Conservation (phyloP, 2,329 filamentous ascomycete species). For the Hypoxylon rubiginosum region DNA sequence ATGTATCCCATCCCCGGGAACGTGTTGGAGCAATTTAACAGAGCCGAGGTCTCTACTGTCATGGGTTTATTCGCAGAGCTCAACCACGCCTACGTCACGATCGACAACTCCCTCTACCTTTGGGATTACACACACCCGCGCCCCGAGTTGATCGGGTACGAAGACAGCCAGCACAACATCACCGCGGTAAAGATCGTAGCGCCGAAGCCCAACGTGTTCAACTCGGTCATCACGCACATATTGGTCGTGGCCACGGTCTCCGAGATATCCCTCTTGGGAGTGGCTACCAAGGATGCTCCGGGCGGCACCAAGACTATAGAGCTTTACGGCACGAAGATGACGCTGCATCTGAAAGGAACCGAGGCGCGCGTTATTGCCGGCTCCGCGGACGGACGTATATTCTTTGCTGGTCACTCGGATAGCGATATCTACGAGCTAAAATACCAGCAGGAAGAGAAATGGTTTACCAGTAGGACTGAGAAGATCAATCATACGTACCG, state of each 20-base stretch:
- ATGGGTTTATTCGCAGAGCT: constrained; percentile 97
- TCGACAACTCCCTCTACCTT: constrained; percentile 95
- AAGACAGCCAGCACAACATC: constrained; percentile 89
- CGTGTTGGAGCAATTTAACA: constrained; percentile 93
- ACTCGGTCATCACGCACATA: constrained; percentile 86
- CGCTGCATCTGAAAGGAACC: constrained; percentile 79
- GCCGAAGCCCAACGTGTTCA: constrained; percentile 89
- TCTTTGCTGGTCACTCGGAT: constrained; percentile 85
- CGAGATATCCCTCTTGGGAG: constrained; percentile 88
- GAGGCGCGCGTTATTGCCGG: constrained; percentile 84
- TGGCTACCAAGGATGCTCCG: constrained; percentile 76
- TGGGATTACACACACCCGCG: constrained; percentile 98
- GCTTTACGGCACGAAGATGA: constrained; percentile 91
- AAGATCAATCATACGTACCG: constrained; percentile 90
- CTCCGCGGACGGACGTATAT: constrained; percentile 89
- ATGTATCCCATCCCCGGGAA: constrained; percentile 92
- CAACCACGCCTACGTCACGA: constrained; percentile 94
- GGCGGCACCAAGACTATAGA: constrained; percentile 79
- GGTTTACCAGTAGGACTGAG: constrained; percentile 90
- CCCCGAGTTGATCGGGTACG: constrained; percentile 90
- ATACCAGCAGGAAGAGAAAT: constrained; percentile 97
- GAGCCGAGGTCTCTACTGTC: constrained; percentile 85
- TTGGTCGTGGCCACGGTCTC: constrained; percentile 88
- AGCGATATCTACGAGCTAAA: constrained; percentile 94
- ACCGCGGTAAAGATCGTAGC: constrained; percentile 89